Evolutionary conservation across 768 basidiomycete genomes (phyloP), one percentile per base, ranked within the genome.

Genomic region (Lentinula guzmanii): DNA sequence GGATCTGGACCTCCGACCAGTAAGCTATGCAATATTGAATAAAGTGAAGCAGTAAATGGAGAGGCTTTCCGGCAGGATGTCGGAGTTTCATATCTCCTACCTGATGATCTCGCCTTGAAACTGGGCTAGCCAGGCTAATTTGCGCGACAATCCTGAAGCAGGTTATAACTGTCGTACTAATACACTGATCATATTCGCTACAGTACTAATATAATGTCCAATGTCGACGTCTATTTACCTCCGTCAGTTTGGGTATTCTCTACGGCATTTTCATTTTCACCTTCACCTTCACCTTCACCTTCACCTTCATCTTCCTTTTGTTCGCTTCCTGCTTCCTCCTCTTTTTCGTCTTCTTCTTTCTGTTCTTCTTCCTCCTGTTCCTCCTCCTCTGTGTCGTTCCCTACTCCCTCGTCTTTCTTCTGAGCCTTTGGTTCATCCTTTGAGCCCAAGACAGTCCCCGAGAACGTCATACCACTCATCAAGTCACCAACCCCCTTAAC

Each of bases 391-490:
- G 16, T 41, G 5, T 41, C 55, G 4, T 56, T 43, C 41, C 43
- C 41, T 4, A 56, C 55, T n/a, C 55, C 55, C 9, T 41, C 55
- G 43, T 56, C 24, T 31, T 56, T 56, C 21, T 28, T 56, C 39
- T 37, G 10, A 4, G 21, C 11, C 21, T 24, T n/a, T 13, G 37
- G 37, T 37, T 56, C 53, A n/a, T 54, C 41, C 28, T 56, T 56
- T 24, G 55, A 42, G 8, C 55, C 55, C 55, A 56, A 6, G 16
- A 56, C 41, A 5, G 55, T 56, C 4, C 55, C 55, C 11, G 55
- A 56, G 24, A 56, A 56, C 21, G 55, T 56, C 55, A 56, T 56
- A n/a, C 55, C 55, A 56, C 55, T 56, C 55, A 56, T 56, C 41
- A 56, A 18, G 16, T 56, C 55, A 11, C 55, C 55, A 8, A 56